Evolutionary conservation across 2,329 filamentous ascomycete species (phyloP), one percentile per base, ranked within the genome.

Genomic region (Fonsecaea nubica): DNA sequence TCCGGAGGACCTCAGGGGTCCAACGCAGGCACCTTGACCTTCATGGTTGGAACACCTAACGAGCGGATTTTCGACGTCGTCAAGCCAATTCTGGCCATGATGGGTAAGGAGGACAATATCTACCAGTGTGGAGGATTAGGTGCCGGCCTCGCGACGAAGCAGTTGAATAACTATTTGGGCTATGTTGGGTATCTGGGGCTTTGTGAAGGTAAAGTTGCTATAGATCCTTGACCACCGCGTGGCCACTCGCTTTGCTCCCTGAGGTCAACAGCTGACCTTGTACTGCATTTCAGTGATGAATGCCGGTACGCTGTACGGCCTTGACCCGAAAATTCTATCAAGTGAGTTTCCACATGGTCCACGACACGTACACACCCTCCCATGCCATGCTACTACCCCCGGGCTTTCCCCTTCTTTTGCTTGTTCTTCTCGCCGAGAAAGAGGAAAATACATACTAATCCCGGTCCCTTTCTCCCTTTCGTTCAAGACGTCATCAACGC

Each of bases 111-210:
- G 45, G 58, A 61, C 4, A 53, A 61, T 32, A 61, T 61, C 21
- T 61, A 61, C 33, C 58, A 61, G 33, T 61, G 58, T 21, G 58
- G 58, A 21, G 58, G 58, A n/a, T 9, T 61, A n/a, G 58, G 58
- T 25, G 58, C 58, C 1, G 58, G 58, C 32, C 33, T 61, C 42
- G 58, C 58, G n/a, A 61, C 58, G 21, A 61, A 61, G 21, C 58
- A 61, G 58, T 42, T 61, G 48, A 61, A 61, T 52, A 61, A 61
- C 36, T 61, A 61, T 21, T 12, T 61, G 21, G 58, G 58, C 2
- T 61, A 61, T 40, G 58, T 61, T 9, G 58, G 58, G 5, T 61
- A 61, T 38, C 40, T 61, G 48, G 58, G 58, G 4, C 45, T 61
- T 42, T 61, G 58, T 10, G 58, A 61, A 30, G 58, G 58, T 53